Base-by-base conservation (phyloP, 1,284 basidiomycete species). In the Rhodofomes roseus region DNA sequence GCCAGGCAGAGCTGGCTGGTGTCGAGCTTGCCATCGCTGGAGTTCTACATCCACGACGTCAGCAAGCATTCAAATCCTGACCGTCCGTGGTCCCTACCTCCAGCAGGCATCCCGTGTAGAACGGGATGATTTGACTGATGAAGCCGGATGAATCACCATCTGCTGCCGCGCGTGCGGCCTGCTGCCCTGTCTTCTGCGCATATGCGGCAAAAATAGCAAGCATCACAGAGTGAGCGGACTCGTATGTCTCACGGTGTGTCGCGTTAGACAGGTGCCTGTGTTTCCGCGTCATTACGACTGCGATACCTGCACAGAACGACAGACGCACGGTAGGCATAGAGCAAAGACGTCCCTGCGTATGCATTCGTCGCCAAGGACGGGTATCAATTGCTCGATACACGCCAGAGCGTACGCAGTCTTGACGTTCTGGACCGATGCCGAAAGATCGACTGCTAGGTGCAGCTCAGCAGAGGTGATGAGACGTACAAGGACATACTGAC, bases 161-260 rank as follows among this genome's bases (percentile, higher is more conserved):
- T 29, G n/a, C 56, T 40, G 51, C 61, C 62, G 27, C 36, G 40
- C 54, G 27, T 54, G 11, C 27, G 57, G 51, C 43, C 25, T 48
- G 56, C 27, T 70, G 68, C 51, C 69, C 70, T 11, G 69, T 67
- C 39, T 72, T 74, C 60, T 81, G 78, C 0, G 83, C 81, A 63
- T 82, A 79, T 18, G 84, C 78, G 18, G 85, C 81, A 65, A 91
- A 85, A 23, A 90, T 77, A 2, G 89, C 78, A 6, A 92, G 74
- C 54, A 92, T 76, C 31, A 89, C 87, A 2, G 89, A 91, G 70
- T 92, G 90, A 4, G 88, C 82, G 0, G 87, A 87, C 70, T 92
- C 89, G 61, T 83, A 91, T 20, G 81, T 84, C 62, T 90, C 87
- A 36, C 88, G 83, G 60, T 88, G 75, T 16, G 71, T 71, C n/a